These are phyloP conservation scores for Plasmodium coatneyi DNA, from an alignment of 169 alveolate species.

Conservation along the genomic window DNA sequence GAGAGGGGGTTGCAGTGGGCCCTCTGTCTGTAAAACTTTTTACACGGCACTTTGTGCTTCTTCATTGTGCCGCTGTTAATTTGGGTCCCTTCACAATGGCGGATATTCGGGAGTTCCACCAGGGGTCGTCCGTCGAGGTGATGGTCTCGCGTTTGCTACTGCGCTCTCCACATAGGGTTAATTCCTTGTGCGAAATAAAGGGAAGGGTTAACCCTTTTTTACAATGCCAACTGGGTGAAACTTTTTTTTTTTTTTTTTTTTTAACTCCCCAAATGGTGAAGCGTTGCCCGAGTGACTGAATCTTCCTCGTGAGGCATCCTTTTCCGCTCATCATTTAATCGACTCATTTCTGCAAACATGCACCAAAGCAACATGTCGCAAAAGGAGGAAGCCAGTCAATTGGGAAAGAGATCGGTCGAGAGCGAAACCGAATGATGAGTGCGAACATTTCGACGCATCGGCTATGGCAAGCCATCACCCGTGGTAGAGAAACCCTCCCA, in stretches of 20 bases:
- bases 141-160: not conserved
- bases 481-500: not conserved
- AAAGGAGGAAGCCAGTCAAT: not conserved
- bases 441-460: not conserved
- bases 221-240: not conserved
- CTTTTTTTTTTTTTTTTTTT: not conserved
- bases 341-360: not conserved
- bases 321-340: not conserved
- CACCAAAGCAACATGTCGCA: not conserved
- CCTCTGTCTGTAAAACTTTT: constrained; percentile 47
- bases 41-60: constrained; percentile 58
- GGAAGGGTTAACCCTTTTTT: not conserved
- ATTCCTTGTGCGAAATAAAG: not conserved
- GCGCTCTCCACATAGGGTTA: not conserved
- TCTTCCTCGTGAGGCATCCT: not conserved
- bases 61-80: not conserved
- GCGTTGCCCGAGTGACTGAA: not conserved
- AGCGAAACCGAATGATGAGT: not conserved
- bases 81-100: not conserved
- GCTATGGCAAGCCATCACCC: not conserved
- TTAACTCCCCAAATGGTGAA: not conserved
- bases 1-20: constrained; percentile 91
- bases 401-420: not conserved
- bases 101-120: not conserved
- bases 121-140: not conserved